These are phyloP conservation scores for Pezicula carpinea DNA, from an alignment of 2,329 filamentous ascomycete genomes.

Conservation along the genomic window DNA sequence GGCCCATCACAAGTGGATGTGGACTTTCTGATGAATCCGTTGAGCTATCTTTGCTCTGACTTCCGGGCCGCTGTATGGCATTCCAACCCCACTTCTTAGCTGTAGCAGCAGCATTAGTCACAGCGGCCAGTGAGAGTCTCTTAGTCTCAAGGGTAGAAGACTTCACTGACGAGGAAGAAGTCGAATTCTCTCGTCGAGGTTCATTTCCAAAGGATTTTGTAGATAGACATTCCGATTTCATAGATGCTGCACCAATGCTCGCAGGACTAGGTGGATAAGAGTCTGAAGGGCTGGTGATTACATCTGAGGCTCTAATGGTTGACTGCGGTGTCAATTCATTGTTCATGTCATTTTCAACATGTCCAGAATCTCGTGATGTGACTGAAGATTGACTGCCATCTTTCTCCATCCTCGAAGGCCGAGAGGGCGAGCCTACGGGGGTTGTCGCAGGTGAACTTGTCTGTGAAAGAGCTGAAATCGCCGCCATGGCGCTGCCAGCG, in stretches of 20 bases:
- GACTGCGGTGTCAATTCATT: constrained; percentile 27
- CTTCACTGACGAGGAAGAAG: constrained; percentile 28
- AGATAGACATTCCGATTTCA: constrained; percentile 36
- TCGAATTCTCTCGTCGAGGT: constrained; percentile 29
- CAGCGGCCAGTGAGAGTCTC: constrained; percentile 47
- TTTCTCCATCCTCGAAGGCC: constrained; percentile 34
- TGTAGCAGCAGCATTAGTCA: constrained; percentile 50
- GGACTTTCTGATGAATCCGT: constrained; percentile 33
- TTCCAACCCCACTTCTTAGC: constrained; percentile 57
- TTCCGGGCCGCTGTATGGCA: constrained; percentile 45
- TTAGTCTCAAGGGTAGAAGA: constrained; percentile 32
- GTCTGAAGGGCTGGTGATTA: constrained; percentile 6
- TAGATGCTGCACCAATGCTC: constrained; percentile 31
- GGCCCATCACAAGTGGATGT: constrained; percentile 65
- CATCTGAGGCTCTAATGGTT: constrained; percentile 11
- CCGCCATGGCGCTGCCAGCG: constrained; percentile 62
- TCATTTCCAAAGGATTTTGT: constrained; percentile 36
- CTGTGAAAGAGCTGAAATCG: constrained; percentile 58
- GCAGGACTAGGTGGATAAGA: constrained; percentile 28
- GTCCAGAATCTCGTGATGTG: constrained; percentile 40
- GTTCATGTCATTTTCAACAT: constrained; percentile 33
- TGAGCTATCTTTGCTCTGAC: constrained; percentile 22
- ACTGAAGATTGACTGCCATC: constrained; percentile 45
- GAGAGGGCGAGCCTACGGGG: constrained; percentile 38
- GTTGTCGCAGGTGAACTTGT: constrained; percentile 46